Base-by-base conservation (phyloP, 140 eudicot species). In the Anethum foeniculum region DNA sequence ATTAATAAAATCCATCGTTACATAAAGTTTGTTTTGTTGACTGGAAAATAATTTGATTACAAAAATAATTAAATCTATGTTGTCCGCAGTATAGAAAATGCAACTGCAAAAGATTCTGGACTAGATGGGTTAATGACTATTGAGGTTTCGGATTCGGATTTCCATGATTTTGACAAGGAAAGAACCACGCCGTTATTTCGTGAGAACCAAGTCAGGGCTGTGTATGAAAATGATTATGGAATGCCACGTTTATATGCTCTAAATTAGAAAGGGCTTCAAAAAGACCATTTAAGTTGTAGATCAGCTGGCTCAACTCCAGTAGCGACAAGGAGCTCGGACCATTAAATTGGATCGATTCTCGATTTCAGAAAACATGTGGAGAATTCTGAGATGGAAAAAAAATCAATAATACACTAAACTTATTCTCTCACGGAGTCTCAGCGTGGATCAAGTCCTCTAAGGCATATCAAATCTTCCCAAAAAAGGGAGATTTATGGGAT, bases 161-260 rank as follows among this genome's bases (percentile, higher is more conserved):
- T 75, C 30, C 60, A 75, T 18, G 36, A 47, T 7, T 75, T 75
- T 75, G 78, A 75, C 23, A 75, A 46, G 60, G 60, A 46, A 10
- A 75, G 78, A 75, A 75, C 10, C 14, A 21, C 3, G 19, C 7
- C 3, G 58, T 75, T 62, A 13, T 75, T 75, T 46, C n/a, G 78
- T 27, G 14, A 44, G 51, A 75, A 75, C 39, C 60, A 75, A 46
- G 39, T 75, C 6, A 46, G 78, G 78, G 78, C 78, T 25, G 41
- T 52, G 28, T 75, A 75, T 46, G 78, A 75, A n/a, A 19, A 74
- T 46, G 51, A 21, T 25, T 60, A 75, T 75, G 78, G 78, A 5
- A 75, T 75, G 78, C 78, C 78, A 25, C 23, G 78, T n/a, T 75
- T 46, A 1, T 75, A 75, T 75, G 78, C 62, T 75, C 13, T 75